phyloP scores from a whole-genome alignment of 306 rosid genomes.

The Inga oerstediana region DNA sequence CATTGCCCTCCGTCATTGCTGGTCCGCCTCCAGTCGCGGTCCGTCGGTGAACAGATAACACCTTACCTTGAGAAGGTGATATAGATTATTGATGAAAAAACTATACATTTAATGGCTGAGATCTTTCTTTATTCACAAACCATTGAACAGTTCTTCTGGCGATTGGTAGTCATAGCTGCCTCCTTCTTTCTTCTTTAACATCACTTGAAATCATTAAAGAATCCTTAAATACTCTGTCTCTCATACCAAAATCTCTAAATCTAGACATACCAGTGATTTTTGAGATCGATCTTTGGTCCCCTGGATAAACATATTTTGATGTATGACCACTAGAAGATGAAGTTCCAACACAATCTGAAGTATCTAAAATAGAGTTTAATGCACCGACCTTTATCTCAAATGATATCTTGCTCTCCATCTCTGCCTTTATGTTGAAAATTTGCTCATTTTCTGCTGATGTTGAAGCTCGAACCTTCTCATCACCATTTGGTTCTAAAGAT shows the following conservation, averaged over 20 bases:
- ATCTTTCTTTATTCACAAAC: constrained; percentile 89
- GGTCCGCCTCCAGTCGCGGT: no score
- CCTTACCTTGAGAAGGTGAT: no score
- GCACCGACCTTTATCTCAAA: constrained; percentile 57
- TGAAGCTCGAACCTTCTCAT: neutral
- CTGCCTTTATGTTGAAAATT: constrained; percentile 55
- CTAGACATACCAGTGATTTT: constrained; percentile 78
- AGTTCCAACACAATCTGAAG: constrained; percentile 11
- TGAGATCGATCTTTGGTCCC: constrained; percentile 75
- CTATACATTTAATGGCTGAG: constrained; percentile 61
- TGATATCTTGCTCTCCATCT: constrained; percentile 68
- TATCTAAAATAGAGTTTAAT: constrained; percentile 36
- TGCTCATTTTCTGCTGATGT: constrained; percentile 41
- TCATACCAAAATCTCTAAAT: constrained; percentile 51
- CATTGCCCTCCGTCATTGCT: no score
- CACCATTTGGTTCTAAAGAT: constrained; percentile 35
- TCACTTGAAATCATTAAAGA: constrained; percentile 48
- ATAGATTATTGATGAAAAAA: neutral
- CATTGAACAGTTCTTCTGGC: constrained; percentile 88
- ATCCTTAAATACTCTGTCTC: constrained; percentile 36
- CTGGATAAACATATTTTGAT: constrained; percentile 44
- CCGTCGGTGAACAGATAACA: no score
- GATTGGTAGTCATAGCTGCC: constrained; percentile 83
- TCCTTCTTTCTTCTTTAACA: constrained; percentile 64
- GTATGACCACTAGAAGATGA: constrained; percentile 25